Base-by-base conservation (phyloP, 495 filamentous ascomycete genomes). In the Penicillium egyptiacum region DNA sequence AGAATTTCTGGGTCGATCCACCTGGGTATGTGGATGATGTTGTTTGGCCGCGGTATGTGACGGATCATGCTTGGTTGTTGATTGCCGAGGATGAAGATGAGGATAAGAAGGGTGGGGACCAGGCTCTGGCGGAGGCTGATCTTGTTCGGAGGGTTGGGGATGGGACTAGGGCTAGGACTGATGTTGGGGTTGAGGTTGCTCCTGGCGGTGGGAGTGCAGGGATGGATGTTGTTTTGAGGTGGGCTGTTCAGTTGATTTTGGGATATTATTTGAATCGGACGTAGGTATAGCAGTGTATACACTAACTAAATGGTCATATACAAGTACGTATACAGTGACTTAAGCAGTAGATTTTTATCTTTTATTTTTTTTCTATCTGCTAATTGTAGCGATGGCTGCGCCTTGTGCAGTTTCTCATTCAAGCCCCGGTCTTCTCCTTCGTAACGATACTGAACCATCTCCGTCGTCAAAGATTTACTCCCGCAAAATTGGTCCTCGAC, bases 1-100 rank as follows among this genome's bases (percentile, higher is more conserved):
- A 85, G 69, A 92, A 92, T 16, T 97, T 96, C 75, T 98, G 93
- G 94, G 80, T 83, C 19, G 94, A 98, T 69, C 94, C 94, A 2
- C 89, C 88, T 1, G 92, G 90, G 0, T 98, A 97, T 72, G 91
- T 97, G 44, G 94, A 98, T 63, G 81, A 88, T 72, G 81, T 98
- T 54, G 94, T 98, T 4, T 98, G 94, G 94, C 92, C 92, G 26
- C 89, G 91, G 58, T 98, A 96, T 69, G 89, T 88, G 20, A 75
- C 78, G 61, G 81, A 88, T 68, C 91, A 98, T 75, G 69, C 74
- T 53, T 91, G 86, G 75, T 71, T 97, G 61, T 89, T 96, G 69
- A 61, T 85, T 56, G 74, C 75, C 20, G 84, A 81, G 3, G 79
- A 17, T 39, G 35, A 7, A n/a, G 35, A 17, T 17, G n/a, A 89